phyloP scores from a whole-genome alignment of 768 basidiomycete species.

The Mycena albidolilacea region DNA sequence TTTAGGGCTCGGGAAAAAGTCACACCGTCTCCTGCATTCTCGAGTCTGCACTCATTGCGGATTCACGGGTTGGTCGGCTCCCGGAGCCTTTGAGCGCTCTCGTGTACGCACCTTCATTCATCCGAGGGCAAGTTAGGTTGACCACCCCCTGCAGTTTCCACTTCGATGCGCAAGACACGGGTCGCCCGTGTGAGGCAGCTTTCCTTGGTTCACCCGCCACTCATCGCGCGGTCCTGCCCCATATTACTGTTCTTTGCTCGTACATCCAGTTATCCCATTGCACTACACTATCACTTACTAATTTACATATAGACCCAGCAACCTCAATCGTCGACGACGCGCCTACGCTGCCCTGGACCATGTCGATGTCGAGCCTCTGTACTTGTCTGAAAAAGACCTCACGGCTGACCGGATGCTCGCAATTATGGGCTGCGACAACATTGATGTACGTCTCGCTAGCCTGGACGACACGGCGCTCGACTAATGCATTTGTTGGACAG shows the following conservation, averaged over 20 bases:
- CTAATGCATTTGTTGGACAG: conserved; percentile 1
- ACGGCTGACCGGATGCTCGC: conserved; percentile 60
- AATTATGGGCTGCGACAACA: conserved; percentile 28
- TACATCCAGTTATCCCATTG: conserved; percentile 2
- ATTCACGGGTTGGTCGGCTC: conserved; percentile 53
- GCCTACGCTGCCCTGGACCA: not conserved
- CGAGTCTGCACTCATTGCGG: conserved; percentile 63
- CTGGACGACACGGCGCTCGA: conserved; percentile 7
- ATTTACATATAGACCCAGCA: conserved; percentile 6
- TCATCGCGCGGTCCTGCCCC: conserved; percentile 3
- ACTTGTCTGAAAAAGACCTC: conserved; percentile 60
- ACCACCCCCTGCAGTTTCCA: conserved; percentile 26
- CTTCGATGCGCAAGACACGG: conserved; percentile 3
- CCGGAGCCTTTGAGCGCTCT: conserved; percentile 54
- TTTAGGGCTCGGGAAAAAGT: conserved; percentile 66
- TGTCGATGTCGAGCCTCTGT: conserved; percentile 54
- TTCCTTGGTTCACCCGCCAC: conserved; percentile 3
- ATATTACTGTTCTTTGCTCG: conserved; percentile 8
- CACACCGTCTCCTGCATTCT: conserved; percentile 66
- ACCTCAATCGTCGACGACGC: conserved; percentile 4
- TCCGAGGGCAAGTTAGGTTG: not conserved
- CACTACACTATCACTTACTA: conserved; percentile 4
- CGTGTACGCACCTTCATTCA: not conserved
- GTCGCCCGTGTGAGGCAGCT: conserved; percentile 7
- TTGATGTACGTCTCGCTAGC: conserved; percentile 24